Evolutionary conservation across 805 yeast species (phyloP).

Genomic region (Ogataea thermomethanolica): DNA sequence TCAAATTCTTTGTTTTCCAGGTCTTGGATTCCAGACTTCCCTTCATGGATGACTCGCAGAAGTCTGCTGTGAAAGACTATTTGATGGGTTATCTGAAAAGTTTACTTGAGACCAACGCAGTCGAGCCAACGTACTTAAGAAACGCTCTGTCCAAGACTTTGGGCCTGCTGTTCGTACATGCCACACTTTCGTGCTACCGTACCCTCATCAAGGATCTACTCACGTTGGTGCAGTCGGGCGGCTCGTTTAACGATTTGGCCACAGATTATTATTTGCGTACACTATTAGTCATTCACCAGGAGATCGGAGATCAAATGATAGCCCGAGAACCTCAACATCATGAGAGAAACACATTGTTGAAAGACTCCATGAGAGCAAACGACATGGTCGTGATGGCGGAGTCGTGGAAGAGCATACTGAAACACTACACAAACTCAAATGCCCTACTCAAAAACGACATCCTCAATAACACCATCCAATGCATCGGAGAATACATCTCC

Average conservation of each 20-base stretch:
- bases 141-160: constrained; percentile 58
- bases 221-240: constrained; percentile 30
- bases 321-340: constrained; percentile 59
- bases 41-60: constrained; percentile 42
- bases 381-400: constrained; percentile 66
- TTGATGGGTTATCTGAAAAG: constrained; percentile 44
- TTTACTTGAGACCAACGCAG: constrained; percentile 20
- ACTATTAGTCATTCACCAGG: constrained; percentile 73
- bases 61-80: constrained; percentile 42
- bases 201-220: constrained; percentile 49
- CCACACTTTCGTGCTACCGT: constrained; percentile 49
- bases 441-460: constrained; percentile 39
- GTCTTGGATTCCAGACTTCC: constrained; percentile 59
- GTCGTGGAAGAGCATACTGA: constrained; percentile 64
- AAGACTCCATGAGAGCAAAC: constrained; percentile 74
- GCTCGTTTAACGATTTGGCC: constrained; percentile 40
- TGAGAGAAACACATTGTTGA: constrained; percentile 66
- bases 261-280: constrained; percentile 75
- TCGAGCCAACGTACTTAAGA: constrained; percentile 43
- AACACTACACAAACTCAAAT: constrained; percentile 31
- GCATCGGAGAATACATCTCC: constrained; percentile 81
- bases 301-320: constrained; percentile 89
- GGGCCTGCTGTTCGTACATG: constrained; percentile 46
- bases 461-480: constrained; percentile 54
- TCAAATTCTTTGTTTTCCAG: constrained; percentile 66